Evolutionary conservation across 2,329 filamentous ascomycete species (phyloP).

Genomic region (Trichoderma asperellum): DNA sequence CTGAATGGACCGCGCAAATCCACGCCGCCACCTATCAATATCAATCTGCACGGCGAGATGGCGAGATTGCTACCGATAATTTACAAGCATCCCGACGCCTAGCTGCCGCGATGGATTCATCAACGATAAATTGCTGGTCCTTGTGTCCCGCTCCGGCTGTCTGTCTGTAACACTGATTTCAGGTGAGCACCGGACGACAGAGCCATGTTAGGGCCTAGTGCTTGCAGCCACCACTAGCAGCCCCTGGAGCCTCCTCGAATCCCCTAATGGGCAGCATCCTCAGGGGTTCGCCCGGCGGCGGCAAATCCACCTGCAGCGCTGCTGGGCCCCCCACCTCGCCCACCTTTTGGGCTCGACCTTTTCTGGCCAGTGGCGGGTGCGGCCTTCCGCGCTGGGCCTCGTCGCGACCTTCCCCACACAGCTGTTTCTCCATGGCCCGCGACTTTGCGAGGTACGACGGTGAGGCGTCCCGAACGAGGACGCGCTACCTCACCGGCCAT

Average conservation of each 20-base stretch:
- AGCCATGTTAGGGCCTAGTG: conserved; percentile 26
- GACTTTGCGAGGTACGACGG: conserved; percentile 5
- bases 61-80: neutral
- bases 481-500: neutral
- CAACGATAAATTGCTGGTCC: conserved; percentile 12
- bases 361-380: conserved; percentile 25
- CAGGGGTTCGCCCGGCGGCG: conserved; percentile 26
- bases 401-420: conserved; percentile 29
- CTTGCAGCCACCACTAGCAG: conserved; percentile 24
- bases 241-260: neutral
- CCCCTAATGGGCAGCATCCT: conserved; percentile 13
- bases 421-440: conserved; percentile 29
- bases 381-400: conserved; percentile 27
- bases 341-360: conserved; percentile 3
- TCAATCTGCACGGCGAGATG: neutral
- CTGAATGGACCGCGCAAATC: neutral
- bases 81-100: neutral
- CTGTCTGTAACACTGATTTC: conserved; percentile 28
- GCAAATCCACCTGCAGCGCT: conserved; percentile 26
- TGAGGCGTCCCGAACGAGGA: neutral
- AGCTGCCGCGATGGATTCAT: neutral
- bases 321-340: conserved; percentile 19
- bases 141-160: conserved; percentile 21
- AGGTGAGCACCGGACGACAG: conserved; percentile 24
- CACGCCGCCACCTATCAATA: neutral